phyloP scores from a whole-genome alignment of 2,329 filamentous ascomycete genomes.

The Xylogone sp. region DNA sequence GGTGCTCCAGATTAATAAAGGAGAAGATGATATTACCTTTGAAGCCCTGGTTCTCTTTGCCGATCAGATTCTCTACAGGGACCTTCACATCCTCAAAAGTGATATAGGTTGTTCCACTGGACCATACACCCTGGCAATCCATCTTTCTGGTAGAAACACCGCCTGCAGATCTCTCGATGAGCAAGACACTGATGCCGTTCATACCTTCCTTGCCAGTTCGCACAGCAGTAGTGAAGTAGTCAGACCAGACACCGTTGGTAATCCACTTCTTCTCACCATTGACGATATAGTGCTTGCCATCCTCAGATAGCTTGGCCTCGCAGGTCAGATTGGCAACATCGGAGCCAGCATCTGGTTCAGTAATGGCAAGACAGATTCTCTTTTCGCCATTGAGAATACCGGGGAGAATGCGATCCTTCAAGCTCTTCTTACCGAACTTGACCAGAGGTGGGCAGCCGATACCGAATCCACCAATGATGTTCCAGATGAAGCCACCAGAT shows the following conservation, averaged over 20 bases:
- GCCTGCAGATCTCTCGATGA: constrained; percentile 81
- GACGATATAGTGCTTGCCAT: constrained; percentile 98
- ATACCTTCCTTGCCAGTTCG: constrained; percentile 85
- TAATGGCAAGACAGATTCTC: constrained; percentile 96
- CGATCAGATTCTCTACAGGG: constrained; percentile 96
- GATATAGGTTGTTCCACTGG: constrained; percentile 91
- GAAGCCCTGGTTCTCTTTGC: constrained; percentile 98
- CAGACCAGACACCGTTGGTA: constrained; percentile 93
- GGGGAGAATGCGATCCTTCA: constrained; percentile 84
- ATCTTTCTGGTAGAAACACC: constrained; percentile 92
- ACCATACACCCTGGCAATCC: constrained; percentile 98
- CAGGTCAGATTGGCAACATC: constrained; percentile 95
- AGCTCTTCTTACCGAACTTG: constrained; percentile 82
- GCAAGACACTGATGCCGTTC: constrained; percentile 85
- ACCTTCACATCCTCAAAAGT: constrained; percentile 99
- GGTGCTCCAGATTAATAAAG: not conserved
- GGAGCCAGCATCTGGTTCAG: constrained; percentile 89
- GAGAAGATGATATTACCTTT: constrained; percentile 54
- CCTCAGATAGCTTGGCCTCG: constrained; percentile 89
- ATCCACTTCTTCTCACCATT: constrained; percentile 99
- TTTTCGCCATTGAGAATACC: constrained; percentile 89
- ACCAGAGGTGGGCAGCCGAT: constrained; percentile 90
- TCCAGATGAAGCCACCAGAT: constrained; percentile 95
- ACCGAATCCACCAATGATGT: constrained; percentile 91
- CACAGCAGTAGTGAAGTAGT: constrained; percentile 97